phyloP scores from a whole-genome alignment of 257 asterid species.

The Prunella vulgaris region DNA sequence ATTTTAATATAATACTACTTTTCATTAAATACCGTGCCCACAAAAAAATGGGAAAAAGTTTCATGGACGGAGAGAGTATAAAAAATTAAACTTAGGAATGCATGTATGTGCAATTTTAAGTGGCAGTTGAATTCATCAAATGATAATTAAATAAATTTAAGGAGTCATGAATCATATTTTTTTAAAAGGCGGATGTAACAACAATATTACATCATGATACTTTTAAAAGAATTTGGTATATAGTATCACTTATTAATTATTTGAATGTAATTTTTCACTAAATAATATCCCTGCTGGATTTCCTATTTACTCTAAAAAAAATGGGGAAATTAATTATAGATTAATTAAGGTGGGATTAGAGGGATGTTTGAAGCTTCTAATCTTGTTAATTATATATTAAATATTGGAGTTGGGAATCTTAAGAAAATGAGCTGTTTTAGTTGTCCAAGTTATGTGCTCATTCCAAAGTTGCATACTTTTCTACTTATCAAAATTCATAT shows the following conservation, averaged over 20 bases:
- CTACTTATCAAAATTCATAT: not conserved
- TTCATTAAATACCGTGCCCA: no score
- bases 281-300: slow-evolving; percentile 24
- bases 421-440: slow-evolving; percentile 36
- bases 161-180: no score
- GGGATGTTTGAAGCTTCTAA: slow-evolving; percentile 35
- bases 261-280: not conserved
- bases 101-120: no score
- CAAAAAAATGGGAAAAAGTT: no score
- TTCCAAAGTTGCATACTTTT: slow-evolving; percentile 17
- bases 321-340: not conserved
- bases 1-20: no score
- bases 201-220: no score
- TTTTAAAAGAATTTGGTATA: no score
- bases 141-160: no score
- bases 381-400: slow-evolving; percentile 6
- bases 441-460: slow-evolving; percentile 21
- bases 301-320: slow-evolving; percentile 18
- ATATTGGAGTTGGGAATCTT: slow-evolving; percentile 23
- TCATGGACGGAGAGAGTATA: no score
- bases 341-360: slow-evolving; percentile 16
- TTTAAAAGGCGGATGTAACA: no score
- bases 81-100: no score
- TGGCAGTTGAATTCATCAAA: no score
- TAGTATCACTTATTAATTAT: not conserved